These are phyloP conservation scores for Protea cynaroides DNA, from an alignment of 164 flowering plant genomes.

Conservation along the genomic window DNA sequence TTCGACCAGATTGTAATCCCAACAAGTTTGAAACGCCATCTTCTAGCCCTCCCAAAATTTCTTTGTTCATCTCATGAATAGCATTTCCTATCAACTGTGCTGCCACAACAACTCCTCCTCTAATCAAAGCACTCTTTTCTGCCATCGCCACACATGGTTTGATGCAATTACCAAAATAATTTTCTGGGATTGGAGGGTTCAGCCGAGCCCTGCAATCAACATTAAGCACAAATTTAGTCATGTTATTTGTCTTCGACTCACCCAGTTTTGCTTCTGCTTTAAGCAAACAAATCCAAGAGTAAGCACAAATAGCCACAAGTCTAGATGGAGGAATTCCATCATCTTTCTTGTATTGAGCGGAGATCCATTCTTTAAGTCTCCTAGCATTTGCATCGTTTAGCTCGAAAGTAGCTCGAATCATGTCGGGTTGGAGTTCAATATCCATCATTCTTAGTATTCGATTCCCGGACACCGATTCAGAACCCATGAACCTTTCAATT, in stretches of 20 bases:
- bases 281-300: constrained; percentile 33
- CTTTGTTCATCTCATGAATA: too few species aligned
- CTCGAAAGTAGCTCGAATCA: constrained; percentile 25
- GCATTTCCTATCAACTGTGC: too few species aligned
- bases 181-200: constrained; percentile 23
- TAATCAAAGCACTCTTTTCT: neutral
- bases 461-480: neutral
- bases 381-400: constrained; percentile 15
- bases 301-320: constrained; percentile 27
- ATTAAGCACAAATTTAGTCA: neutral
- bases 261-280: constrained; percentile 8
- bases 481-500: neutral
- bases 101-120: too few species aligned
- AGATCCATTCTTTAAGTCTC: neutral
- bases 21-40: constrained; percentile 9
- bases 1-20: neutral
- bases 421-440: neutral
- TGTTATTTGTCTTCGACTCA: neutral
- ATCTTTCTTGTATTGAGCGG: neutral
- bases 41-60: too few species aligned
- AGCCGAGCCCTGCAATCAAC: constrained; percentile 32
- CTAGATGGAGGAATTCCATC: constrained; percentile 13
- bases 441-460: neutral
- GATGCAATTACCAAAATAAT: constrained; percentile 52
- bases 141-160: constrained; percentile 15